Conservation (phyloP, 2,329 filamentous ascomycete species). For the Lecanosticta acicola region DNA sequence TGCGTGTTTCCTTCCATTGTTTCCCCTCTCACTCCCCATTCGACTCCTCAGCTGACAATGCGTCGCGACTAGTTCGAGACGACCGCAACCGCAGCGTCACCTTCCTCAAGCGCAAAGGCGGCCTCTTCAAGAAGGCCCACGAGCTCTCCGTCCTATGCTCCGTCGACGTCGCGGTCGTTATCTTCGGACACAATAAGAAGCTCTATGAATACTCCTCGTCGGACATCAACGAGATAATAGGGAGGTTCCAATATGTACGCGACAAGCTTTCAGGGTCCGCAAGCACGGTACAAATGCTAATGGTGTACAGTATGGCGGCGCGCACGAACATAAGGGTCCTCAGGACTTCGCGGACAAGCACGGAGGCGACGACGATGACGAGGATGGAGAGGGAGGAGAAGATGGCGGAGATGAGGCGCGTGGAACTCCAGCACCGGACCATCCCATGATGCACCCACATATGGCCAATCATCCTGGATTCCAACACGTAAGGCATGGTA, state of each 20-base stretch:
- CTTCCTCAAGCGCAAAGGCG: conserved; percentile 97
- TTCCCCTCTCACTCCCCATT: not conserved
- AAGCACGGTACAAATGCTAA: conserved; percentile 12
- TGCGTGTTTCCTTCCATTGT: conserved; percentile 11
- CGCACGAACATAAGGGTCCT: conserved; percentile 95
- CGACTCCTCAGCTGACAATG: no score
- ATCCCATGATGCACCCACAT: conserved; percentile 42
- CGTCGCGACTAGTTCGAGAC: conserved; percentile 18
- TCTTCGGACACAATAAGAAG: conserved; percentile 98
- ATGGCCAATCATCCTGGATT: conserved; percentile 56
- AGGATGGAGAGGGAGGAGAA: conserved; percentile 65
- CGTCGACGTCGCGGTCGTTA: conserved; percentile 96
- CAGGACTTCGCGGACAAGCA: conserved; percentile 79
- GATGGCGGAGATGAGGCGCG: conserved; percentile 42
- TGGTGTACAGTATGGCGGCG: conserved; percentile 68
- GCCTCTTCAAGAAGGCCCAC: conserved; percentile 98
- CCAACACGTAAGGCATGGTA: conserved; percentile 73
- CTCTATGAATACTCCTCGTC: conserved; percentile 94
- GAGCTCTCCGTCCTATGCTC: conserved; percentile 97
- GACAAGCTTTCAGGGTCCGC: conserved; percentile 5
- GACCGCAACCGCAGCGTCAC: conserved; percentile 46
- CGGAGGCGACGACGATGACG: conserved; percentile 70
- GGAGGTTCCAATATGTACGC: conserved; percentile 84
- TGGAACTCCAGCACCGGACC: conserved; percentile 62
- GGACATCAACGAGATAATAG: conserved; percentile 86